Evolutionary conservation across 1,284 basidiomycete species (phyloP).

Genomic region (Cryptococcus sp.): DNA sequence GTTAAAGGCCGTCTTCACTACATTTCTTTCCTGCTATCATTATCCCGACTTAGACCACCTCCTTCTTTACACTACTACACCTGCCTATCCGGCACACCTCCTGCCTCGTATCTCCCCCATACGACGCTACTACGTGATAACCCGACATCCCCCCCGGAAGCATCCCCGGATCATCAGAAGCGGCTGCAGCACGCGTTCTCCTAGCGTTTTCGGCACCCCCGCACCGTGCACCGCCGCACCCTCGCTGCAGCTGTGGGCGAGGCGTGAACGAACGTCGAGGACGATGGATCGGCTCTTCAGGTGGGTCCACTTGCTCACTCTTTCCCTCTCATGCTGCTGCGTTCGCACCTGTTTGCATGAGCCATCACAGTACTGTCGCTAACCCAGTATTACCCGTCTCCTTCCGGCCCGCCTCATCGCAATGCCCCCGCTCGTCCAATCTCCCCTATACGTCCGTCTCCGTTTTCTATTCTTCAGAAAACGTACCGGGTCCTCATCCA

Average conservation of each 20-base stretch:
- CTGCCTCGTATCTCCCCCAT: neutral
- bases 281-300: slow-evolving; percentile 20
- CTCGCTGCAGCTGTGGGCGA: neutral
- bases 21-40: neutral
- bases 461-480: slow-evolving; percentile 2
- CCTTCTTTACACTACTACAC: no score
- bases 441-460: neutral
- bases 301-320: neutral
- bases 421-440: neutral
- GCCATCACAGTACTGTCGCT: neutral
- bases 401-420: neutral
- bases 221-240: neutral
- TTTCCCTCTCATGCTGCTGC: neutral
- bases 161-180: neutral
- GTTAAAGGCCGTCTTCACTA: neutral
- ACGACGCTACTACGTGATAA: neutral
- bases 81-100: no score
- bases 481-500: slow-evolving; percentile 9
- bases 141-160: neutral
- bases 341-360: neutral
- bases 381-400: neutral
- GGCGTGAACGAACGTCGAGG: neutral
- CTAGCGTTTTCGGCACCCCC: neutral
- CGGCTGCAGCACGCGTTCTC: no score
- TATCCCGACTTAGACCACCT: neutral